Conservation (phyloP, 176 grass and related monocot genomes). For the Dactylis glomerata region DNA sequence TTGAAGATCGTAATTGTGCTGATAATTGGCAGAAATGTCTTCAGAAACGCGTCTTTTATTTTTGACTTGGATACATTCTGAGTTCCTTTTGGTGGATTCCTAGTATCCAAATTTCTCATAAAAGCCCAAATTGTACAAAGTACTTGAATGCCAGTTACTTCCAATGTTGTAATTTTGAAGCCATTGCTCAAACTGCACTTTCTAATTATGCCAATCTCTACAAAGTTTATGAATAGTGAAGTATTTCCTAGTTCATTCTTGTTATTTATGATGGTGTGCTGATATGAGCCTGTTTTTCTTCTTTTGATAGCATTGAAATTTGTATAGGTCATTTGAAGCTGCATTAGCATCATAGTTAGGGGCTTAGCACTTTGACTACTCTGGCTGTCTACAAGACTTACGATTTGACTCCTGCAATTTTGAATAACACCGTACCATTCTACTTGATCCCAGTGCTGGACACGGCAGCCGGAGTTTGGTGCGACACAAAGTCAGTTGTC, state of each 20-base stretch:
- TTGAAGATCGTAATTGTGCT: background rate
- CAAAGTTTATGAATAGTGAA: background rate
- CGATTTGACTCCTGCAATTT: background rate
- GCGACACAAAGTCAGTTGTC: conserved; percentile 87
- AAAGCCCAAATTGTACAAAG: background rate
- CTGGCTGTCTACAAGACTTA: background rate
- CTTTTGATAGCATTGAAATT: conserved; percentile 11
- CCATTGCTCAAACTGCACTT: background rate
- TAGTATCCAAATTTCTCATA: background rate
- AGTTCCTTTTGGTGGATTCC: background rate
- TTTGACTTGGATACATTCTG: background rate
- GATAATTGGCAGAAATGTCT: background rate
- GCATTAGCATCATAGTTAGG: background rate
- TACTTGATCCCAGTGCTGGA: conserved; percentile 79
- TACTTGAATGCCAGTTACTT: conserved; percentile 4
- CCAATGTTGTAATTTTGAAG: conserved; percentile 12
- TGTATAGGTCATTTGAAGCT: conserved; percentile 3
- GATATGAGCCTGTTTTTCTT: background rate
- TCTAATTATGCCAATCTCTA: conserved; percentile 2
- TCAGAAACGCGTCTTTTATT: background rate
- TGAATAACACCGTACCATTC: conserved; percentile 10
- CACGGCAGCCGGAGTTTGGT: conserved; percentile 99
- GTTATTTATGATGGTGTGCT: background rate
- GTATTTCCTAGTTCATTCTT: conserved; percentile 2
- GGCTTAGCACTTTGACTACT: background rate